phyloP scores from a whole-genome alignment of 805 yeast genomes.

The Trichomonascus vanleenenianus region DNA sequence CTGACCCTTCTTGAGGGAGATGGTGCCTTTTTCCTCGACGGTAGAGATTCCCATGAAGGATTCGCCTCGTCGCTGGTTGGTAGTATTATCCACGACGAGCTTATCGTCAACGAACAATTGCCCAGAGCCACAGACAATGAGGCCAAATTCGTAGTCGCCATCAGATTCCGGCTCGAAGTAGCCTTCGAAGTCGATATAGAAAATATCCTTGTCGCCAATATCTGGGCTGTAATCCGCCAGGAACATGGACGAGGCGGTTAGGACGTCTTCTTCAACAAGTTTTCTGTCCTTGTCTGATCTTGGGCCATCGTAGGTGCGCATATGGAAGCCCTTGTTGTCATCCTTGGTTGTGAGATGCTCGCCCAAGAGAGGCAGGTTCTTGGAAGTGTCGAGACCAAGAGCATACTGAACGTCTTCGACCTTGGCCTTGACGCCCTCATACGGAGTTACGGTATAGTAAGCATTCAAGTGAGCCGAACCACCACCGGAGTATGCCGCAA shows the following conservation, averaged over 20 bases:
- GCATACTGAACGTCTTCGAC: conserved; percentile 24
- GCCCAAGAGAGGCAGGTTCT: conserved; percentile 31
- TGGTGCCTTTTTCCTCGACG: conserved; percentile 36
- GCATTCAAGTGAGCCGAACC: conserved; percentile 51
- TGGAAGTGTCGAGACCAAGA: conserved; percentile 33
- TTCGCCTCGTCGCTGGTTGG: conserved; percentile 41
- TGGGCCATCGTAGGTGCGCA: conserved; percentile 7
- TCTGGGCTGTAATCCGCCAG: conserved; percentile 10
- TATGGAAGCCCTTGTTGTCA: conserved; percentile 10
- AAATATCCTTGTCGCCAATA: conserved; percentile 12
- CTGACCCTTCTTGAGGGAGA: conserved; percentile 36
- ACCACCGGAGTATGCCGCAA: conserved; percentile 48
- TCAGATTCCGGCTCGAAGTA: conserved; percentile 38
- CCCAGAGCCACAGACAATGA: conserved; percentile 47
- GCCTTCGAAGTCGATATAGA: conserved; percentile 39
- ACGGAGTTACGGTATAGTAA: conserved; percentile 42
- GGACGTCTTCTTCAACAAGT: conserved; percentile 3
- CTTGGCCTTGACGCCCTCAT: conserved; percentile 36
- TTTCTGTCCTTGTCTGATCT: neutral
- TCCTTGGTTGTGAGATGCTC: conserved; percentile 8
- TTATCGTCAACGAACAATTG: conserved; percentile 44
- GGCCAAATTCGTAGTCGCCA: conserved; percentile 44
- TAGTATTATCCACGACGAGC: conserved; percentile 48
- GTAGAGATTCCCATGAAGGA: conserved; percentile 49
- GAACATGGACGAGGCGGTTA: conserved; percentile 3